Evolutionary conservation across 805 yeast genomes (phyloP).

Genomic region (Candida tallmaniae): DNA sequence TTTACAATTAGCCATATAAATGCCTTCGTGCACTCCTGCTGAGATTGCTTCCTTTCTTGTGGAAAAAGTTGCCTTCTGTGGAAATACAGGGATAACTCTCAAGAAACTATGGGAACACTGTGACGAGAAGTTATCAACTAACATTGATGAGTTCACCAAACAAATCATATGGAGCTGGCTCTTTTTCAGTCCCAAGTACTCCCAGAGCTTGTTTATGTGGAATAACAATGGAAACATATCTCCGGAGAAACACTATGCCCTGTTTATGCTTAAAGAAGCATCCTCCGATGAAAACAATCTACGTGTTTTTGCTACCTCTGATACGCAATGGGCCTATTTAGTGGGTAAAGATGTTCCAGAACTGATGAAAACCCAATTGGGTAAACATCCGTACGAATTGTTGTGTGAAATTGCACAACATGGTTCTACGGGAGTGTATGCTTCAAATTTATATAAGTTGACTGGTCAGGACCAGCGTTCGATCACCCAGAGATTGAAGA

Average conservation of each 20-base stretch:
- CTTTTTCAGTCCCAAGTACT: conserved; percentile 16
- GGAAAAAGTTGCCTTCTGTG: conserved; percentile 29
- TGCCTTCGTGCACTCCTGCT: conserved; percentile 23
- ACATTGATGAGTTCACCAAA: conserved; percentile 32
- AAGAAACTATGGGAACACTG: conserved; percentile 25
- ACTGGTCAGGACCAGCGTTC: conserved; percentile 73
- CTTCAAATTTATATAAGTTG: conserved; percentile 49
- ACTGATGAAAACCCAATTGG: conserved; percentile 48
- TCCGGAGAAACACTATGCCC: conserved; percentile 11
- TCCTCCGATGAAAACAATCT: conserved; percentile 12
- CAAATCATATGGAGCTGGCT: conserved; percentile 39
- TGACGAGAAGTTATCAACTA: conserved; percentile 12
- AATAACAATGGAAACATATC: conserved; percentile 4
- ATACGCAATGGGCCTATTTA: conserved; percentile 52
- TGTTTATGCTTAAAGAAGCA: conserved; percentile 14
- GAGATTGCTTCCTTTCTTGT: conserved; percentile 21
- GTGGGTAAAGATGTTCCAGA: conserved; percentile 47
- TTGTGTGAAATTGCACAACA: conserved; percentile 57
- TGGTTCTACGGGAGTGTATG: conserved; percentile 53
- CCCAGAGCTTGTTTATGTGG: conserved; percentile 10
- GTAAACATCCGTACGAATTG: conserved; percentile 50
- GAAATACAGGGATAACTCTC: conserved; percentile 25
- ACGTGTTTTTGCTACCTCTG: conserved; percentile 41
- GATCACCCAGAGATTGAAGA: conserved; percentile 56
- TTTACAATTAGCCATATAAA: no score